Evolutionary conservation across 345 rosid genomes (phyloP).

Genomic region (Carallia brachiata): DNA sequence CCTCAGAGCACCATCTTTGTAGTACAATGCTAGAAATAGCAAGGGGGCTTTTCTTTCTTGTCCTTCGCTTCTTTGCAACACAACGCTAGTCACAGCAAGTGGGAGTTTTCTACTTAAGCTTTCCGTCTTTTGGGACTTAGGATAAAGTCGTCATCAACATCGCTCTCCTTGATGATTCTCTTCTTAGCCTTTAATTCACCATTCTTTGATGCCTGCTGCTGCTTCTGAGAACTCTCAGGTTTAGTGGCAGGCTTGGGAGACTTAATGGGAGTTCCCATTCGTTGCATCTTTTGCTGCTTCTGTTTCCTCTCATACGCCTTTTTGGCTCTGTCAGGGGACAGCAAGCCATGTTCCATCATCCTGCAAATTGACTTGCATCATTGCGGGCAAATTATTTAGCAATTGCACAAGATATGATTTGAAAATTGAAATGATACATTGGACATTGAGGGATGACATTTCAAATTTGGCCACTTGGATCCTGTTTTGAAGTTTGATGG

Average conservation of each 20-base stretch:
- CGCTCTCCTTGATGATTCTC: conserved; percentile 41
- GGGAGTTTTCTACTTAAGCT: conserved; percentile 29
- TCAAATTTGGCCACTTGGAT: too few species aligned
- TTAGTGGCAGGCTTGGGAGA: conserved; percentile 42
- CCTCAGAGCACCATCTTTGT: conserved; percentile 17
- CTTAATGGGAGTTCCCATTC: conserved; percentile 66
- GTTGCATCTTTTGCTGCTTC: conserved; percentile 73
- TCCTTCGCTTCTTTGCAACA: too few species aligned
- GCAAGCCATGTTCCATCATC: conserved; percentile 98
- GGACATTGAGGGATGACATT: too few species aligned
- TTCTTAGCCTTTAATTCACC: conserved; percentile 66
- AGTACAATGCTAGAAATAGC: conserved; percentile 13
- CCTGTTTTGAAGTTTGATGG: too few species aligned
- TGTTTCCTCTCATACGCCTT: conserved; percentile 81
- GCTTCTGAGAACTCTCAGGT: conserved; percentile 65
- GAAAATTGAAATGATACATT: too few species aligned
- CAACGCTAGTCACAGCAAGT: too few species aligned
- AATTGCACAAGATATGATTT: too few species aligned
- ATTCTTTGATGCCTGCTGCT: conserved; percentile 50
- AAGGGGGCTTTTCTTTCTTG: conserved; percentile 22
- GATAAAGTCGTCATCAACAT: conserved; percentile 48
- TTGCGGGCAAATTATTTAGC: too few species aligned
- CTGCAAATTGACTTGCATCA: conserved; percentile 35
- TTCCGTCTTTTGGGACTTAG: conserved; percentile 71
- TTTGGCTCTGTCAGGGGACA: conserved; percentile 72